Evolutionary conservation across 2,329 filamentous ascomycete genomes (phyloP), one percentile per base, ranked within the genome.

Genomic region (Alternaria postmessia): DNA sequence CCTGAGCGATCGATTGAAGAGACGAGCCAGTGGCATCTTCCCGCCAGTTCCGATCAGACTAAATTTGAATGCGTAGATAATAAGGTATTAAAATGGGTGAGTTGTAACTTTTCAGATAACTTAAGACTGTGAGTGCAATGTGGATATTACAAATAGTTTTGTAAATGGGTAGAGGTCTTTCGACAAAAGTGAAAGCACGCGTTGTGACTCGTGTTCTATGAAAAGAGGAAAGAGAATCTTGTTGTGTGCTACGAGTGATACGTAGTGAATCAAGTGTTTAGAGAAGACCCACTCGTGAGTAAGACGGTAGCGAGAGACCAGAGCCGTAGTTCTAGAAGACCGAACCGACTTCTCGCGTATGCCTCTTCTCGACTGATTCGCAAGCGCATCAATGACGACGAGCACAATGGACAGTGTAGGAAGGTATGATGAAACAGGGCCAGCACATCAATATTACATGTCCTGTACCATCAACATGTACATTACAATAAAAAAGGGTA

Each of bases 401-500:
- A 12, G 16, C n/a, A n/a, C 36, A 0, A 38, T n/a, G 0, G n/a
- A n/a, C 6, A 9, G 0, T 8, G 0, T 38, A 11, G 7, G n/a
- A 39, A 39, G 38, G n/a, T 20, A 38, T n/a, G 16, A 8, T 38
- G 36, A n/a, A n/a, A 38, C 36, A 16, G 8, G n/a, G 7, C 14
- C 42, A n/a, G 4, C 16, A 28, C 16, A 28, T 28, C 8, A 9
- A 2, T 7, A 5, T 20, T 18, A 5, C 28, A 30, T 28, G n/a
- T 14, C 22, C 9, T 7, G 4, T 48, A 30, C 46, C 18, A 12
- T 49, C 0, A 24, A 32, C 20, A 36, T 26, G 26, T 49, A 49
- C 32, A 38, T 38, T 49, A 44, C 42, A 49, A 49, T 14, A 49
- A 49, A 49, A 47, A 49, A 49, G 46, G 46, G 46, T 49, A 49